Evolutionary conservation across 202 grass and related monocot genomes (phyloP).

Genomic region (Bolboschoenoplectus hybrid): DNA sequence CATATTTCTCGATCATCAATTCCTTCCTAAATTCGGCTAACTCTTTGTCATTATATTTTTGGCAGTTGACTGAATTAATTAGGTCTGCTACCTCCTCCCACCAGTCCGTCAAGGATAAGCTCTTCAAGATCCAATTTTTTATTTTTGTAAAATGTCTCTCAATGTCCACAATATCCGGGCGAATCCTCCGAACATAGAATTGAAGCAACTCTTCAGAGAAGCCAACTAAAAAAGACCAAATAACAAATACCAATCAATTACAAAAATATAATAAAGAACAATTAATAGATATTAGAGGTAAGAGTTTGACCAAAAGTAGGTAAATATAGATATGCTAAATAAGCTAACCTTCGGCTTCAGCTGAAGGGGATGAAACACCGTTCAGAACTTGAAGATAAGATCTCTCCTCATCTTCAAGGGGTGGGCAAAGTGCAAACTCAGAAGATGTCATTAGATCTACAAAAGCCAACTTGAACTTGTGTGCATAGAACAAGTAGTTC

Average conservation of each 20-base stretch:
- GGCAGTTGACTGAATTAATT: not conserved
- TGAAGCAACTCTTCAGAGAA: not conserved
- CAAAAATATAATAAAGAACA: not conserved
- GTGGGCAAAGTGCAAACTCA: not conserved
- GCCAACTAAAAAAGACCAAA: not conserved
- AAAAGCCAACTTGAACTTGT: constrained; percentile 14
- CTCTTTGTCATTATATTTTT: not conserved
- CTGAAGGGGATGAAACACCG: not conserved
- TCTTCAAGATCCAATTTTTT: constrained; percentile 7
- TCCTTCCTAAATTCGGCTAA: not conserved
- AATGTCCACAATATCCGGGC: not conserved
- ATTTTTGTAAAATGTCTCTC: not conserved
- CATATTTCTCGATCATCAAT: not conserved
- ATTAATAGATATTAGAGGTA: not conserved
- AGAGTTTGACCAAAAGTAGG: not conserved
- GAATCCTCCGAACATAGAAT: not conserved
- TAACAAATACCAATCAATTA: not conserved
- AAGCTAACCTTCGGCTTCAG: constrained; percentile 2
- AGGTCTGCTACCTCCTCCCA: not conserved
- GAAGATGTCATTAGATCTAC: not conserved
- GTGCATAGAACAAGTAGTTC: not conserved
- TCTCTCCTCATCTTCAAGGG: constrained; percentile 16
- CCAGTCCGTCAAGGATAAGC: not conserved
- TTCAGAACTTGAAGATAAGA: constrained; percentile 8
- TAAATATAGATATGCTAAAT: not conserved